These are phyloP conservation scores for Selaginella moellendorffii DNA, from an alignment of 75 land plant species.

Conservation along the genomic window DNA sequence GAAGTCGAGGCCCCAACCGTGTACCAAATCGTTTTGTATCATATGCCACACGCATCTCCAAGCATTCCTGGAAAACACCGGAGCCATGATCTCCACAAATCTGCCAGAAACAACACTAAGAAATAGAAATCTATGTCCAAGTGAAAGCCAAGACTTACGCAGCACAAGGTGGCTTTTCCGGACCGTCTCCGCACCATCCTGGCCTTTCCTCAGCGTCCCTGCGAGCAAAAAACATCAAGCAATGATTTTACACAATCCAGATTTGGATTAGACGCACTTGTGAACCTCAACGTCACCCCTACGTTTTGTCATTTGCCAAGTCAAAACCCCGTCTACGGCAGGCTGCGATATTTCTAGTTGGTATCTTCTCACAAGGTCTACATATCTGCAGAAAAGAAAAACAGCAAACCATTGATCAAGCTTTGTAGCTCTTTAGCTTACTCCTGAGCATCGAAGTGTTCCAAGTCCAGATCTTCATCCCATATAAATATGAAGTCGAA, in stretches of 20 bases:
- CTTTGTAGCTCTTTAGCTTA: too few relatives aligned
- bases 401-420: too few relatives aligned
- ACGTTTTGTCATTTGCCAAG: conserved; percentile 94
- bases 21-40: conserved; percentile 41
- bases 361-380: conserved; percentile 66
- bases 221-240: neutral
- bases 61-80: conserved; percentile 46
- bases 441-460: conserved; percentile 41
- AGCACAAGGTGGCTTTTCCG: neutral
- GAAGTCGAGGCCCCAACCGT: conserved; percentile 15
- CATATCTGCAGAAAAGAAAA: conserved; percentile 71
- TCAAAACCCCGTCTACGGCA: conserved; percentile 63
- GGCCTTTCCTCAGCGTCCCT: neutral
- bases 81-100: conserved; percentile 81
- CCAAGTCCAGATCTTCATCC: conserved; percentile 50
- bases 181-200: neutral
- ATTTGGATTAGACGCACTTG: conserved; percentile 54
- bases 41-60: conserved; percentile 67
- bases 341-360: conserved; percentile 96
- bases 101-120: conserved; percentile 18
- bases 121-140: neutral
- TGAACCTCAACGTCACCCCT: conserved; percentile 77
- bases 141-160: conserved; percentile 16
- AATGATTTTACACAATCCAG: neutral
- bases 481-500: conserved; percentile 39